Percentiles rank a stretch among this genome's conserved stretches.
Conservation (phyloP, 768 basidiomycete genomes). For the Termitomyces sp. region DNA sequence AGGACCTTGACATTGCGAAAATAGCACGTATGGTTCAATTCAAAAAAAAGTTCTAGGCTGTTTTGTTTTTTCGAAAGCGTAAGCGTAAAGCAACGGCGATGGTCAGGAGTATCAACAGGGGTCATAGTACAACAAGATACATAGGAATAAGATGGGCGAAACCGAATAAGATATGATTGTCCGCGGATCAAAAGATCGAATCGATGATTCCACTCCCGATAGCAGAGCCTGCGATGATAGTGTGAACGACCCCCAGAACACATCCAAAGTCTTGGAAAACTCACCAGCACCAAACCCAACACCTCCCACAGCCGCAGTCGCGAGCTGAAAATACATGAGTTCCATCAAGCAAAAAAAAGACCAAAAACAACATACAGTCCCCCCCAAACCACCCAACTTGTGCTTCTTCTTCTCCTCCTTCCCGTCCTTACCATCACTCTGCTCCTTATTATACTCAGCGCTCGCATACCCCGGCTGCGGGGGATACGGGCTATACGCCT, state of each 20-base stretch:
- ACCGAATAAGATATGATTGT: background rate
- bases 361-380: slow-evolving; percentile 35
- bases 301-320: slow-evolving; percentile 56
- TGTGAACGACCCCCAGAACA: background rate
- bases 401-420: slow-evolving; percentile 39
- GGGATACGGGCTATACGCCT: slow-evolving; percentile 9
- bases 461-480: background rate
- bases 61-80: background rate
- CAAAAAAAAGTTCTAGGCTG: background rate
- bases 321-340: slow-evolving; percentile 36
- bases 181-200: slow-evolving; percentile 33
- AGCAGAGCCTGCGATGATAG: slow-evolving; percentile 30
- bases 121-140: background rate
- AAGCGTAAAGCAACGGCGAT: background rate
- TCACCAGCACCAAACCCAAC: slow-evolving; percentile 71
- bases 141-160: background rate
- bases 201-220: slow-evolving; percentile 39
- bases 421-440: background rate
- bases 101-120: background rate
- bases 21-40: too few species aligned
- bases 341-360: too few species aligned
- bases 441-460: background rate
- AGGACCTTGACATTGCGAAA: too few species aligned
- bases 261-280: background rate
- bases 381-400: slow-evolving; percentile 47